phyloP scores from a whole-genome alignment of 495 filamentous ascomycete species.

The Rusavskia elegans region DNA sequence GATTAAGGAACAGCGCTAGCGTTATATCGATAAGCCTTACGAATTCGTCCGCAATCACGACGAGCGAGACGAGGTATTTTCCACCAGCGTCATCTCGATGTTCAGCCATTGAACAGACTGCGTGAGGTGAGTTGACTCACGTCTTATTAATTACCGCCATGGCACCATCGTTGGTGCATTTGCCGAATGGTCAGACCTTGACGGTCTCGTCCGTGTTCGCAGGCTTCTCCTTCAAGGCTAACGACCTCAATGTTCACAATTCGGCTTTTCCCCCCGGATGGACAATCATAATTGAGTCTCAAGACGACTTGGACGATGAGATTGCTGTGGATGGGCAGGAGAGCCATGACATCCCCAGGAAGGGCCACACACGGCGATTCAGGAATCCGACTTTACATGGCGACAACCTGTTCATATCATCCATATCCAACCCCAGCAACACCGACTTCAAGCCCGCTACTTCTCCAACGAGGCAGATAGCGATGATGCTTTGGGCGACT shows the following conservation, averaged over 20 bases:
- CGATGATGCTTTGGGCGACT: slow-evolving; percentile 92
- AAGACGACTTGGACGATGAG: slow-evolving; percentile 31
- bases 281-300: slow-evolving; percentile 69
- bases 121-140: too few relatives aligned
- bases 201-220: slow-evolving; percentile 73
- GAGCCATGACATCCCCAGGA: slow-evolving; percentile 4
- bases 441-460: slow-evolving; percentile 61
- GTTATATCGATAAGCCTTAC: too few relatives aligned
- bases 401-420: slow-evolving; percentile 79
- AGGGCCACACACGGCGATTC: slow-evolving; percentile 40
- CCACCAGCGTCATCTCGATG: too few relatives aligned
- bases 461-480: slow-evolving; percentile 73
- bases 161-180: slow-evolving; percentile 19
- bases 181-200: slow-evolving; percentile 78
- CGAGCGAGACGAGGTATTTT: too few relatives aligned
- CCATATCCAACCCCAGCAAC: slow-evolving; percentile 68
- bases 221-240: slow-evolving; percentile 73
- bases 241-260: slow-evolving; percentile 51
- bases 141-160: neutral
- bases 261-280: slow-evolving; percentile 69
- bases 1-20: too few relatives aligned
- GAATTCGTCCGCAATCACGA: too few relatives aligned
- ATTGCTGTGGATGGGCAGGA: slow-evolving; percentile 9
- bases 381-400: slow-evolving; percentile 53
- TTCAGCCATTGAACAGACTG: too few relatives aligned